phyloP scores from a whole-genome alignment of 148 eudicot species.

The Chenopodium berlandieri region DNA sequence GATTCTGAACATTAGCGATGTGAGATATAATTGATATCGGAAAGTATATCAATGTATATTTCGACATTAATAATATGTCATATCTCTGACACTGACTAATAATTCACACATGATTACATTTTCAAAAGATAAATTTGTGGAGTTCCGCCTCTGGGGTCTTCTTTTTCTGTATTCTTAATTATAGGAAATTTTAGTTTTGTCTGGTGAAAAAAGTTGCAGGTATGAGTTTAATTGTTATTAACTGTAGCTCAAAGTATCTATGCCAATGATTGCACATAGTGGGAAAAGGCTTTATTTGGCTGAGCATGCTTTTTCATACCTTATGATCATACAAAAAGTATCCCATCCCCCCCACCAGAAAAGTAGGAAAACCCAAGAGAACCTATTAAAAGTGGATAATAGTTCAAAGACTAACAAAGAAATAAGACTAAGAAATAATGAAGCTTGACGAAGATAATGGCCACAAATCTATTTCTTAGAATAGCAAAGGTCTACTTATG shows the following conservation, averaged over 20 bases:
- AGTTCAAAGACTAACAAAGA: background rate
- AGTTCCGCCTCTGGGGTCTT: background rate
- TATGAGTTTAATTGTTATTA: background rate
- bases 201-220: background rate
- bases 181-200: background rate
- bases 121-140: background rate
- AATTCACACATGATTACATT: background rate
- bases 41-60: too few relatives aligned
- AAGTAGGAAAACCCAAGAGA: background rate
- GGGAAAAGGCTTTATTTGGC: conserved; percentile 2
- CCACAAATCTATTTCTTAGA: background rate
- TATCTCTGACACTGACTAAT: background rate
- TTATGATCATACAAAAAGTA: background rate
- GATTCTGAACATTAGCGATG: background rate
- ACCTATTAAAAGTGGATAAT: background rate
- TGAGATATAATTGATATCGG: too few relatives aligned
- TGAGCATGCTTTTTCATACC: background rate
- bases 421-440: background rate
- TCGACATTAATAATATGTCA: too few relatives aligned
- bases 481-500: background rate
- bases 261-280: background rate
- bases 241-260: background rate
- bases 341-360: background rate
- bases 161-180: background rate
- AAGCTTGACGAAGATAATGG: background rate